Base-by-base conservation (phyloP, 192 early-diverging fungal species). In the Diversispora eburnea region DNA sequence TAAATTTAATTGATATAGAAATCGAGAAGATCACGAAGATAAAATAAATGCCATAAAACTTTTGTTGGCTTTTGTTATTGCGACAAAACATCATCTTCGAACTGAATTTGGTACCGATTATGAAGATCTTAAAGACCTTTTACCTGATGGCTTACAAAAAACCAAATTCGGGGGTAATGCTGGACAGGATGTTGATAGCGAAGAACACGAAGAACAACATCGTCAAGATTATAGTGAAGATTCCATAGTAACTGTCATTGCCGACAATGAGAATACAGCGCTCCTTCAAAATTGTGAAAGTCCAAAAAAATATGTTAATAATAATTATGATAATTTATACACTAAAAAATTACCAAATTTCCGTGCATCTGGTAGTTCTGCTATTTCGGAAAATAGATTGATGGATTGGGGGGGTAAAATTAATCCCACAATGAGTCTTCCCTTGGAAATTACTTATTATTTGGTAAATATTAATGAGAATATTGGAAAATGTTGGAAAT, bases 41-140 rank as follows among this genome's bases (percentile, higher is more conserved):
- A 91, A 87, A 77, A 64, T 84, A 51, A 25, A 79, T 33, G 74
- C 77, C 43, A 77, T 89, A 55, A 84, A 83, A 73, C 73, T 87
- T 20, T 39, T 89, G 19, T 56, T 87, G 20, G 87, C 86, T 7
- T 88, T 77, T 70, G 84, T 79, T 13, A 77, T 86, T 42, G 79
- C 86, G 1, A 82, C 83, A 49, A 86, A 86, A 70, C 87, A 84
- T 74, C 85, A 88, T 73, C 76, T 92, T 6, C 75, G 91, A 20
- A 79, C 79, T 52, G 91, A 92, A 77, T 82, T 84, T 70, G 89
- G 86, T 4, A 71, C 72, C 49, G 78, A 85, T 46, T 84, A 81
- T 64, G 71, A 78, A 58, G 89, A 89, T 72, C 77, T 86, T 15
- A 74, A 82, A 42, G 68, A 72, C 1, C 75, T 88, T 48, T 65